Evolutionary conservation across 306 rosid species (phyloP), one percentile per base, ranked within the genome.

Genomic region (Chamaecrista fasciculata): DNA sequence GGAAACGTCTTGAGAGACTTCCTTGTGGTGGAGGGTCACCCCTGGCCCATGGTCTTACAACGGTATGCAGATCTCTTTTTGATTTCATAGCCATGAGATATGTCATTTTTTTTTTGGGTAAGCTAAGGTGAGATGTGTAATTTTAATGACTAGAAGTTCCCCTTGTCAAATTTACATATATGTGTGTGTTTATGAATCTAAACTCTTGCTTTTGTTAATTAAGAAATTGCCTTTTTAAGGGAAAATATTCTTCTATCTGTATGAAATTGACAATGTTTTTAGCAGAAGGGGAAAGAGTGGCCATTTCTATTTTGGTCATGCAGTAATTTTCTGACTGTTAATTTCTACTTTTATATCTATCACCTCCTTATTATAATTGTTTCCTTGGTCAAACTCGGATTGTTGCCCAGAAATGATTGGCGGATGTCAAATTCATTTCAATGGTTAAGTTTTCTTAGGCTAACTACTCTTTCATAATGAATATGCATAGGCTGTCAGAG

Each of bases 11-110:
- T 29, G 97, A 93, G 80, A 86, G 96, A 83, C 98, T 93, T 79
- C 98, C 98, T 47, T 90, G 98, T 72, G 92, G 98, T 20, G 98
- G 98, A 81, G 98, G 98, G 64, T 93, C 98, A 55, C 98, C 97
- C 68, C 86, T 93, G 73, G 98, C 98, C 56, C 98, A 93, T 83
- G 98, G 98, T 76, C 97, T 93, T 50, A 86, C 97, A 62, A 85
- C 85, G 66, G 98, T 93, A 74, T 69, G 94, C 78, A 66, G 28
- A 75, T 50, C 55, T 28, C 53, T 64, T 64, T 37, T 7, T 14
- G 23, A 64, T 79, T 43, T 76, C 47, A 44, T 67, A n/a, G n/a
- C n/a, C n/a, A n/a, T n/a, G n/a, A n/a, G n/a, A n/a, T n/a, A n/a
- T n/a, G n/a, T n/a, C n/a, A n/a, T n/a, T n/a, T n/a, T n/a, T n/a